Conservation (phyloP, 371 early-diverging fungal species). For the Entomophthora muscae region DNA sequence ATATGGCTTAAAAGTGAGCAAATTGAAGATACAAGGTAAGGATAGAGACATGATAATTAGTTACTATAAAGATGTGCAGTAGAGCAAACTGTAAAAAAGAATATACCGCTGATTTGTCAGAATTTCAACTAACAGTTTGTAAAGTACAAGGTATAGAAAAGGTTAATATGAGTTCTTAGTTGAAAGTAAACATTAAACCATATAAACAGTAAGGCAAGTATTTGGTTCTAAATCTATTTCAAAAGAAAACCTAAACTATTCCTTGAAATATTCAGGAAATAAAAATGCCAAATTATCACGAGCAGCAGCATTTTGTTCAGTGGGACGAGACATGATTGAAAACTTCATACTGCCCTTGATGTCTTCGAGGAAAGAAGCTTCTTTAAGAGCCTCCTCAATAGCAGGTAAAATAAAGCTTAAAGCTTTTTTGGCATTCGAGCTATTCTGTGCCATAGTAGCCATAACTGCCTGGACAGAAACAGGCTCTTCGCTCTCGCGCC, state of each 20-base stretch:
- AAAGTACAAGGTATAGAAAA: too few relatives aligned
- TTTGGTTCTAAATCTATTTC: not conserved
- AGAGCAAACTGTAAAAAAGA: too few relatives aligned
- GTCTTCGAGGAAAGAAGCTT: slow-evolving; percentile 18
- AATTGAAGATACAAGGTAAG: too few relatives aligned
- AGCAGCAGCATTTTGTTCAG: slow-evolving; percentile 49
- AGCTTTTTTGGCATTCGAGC: slow-evolving; percentile 62
- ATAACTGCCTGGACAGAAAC: slow-evolving; percentile 89
- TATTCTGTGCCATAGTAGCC: slow-evolving; percentile 71
- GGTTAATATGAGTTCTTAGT: too few relatives aligned
- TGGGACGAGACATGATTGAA: slow-evolving; percentile 51
- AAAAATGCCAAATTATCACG: slow-evolving; percentile 58
- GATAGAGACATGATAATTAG: too few relatives aligned
- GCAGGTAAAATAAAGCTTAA: slow-evolving; percentile 59
- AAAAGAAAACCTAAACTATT: not conserved
- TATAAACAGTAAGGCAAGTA: not conserved
- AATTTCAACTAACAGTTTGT: too few relatives aligned
- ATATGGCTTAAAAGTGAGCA: too few relatives aligned
- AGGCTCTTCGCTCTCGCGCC: slow-evolving; percentile 78
- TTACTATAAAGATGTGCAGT: too few relatives aligned
- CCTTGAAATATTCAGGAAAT: slow-evolving; percentile 51
- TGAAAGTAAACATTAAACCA: not conserved
- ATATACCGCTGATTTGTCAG: too few relatives aligned
- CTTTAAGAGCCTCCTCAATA: slow-evolving; percentile 39
- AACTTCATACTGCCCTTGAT: slow-evolving; percentile 56